Conservation (phyloP, 108 stramenopile genomes). For the Nannochloropsis gaditana region DNA sequence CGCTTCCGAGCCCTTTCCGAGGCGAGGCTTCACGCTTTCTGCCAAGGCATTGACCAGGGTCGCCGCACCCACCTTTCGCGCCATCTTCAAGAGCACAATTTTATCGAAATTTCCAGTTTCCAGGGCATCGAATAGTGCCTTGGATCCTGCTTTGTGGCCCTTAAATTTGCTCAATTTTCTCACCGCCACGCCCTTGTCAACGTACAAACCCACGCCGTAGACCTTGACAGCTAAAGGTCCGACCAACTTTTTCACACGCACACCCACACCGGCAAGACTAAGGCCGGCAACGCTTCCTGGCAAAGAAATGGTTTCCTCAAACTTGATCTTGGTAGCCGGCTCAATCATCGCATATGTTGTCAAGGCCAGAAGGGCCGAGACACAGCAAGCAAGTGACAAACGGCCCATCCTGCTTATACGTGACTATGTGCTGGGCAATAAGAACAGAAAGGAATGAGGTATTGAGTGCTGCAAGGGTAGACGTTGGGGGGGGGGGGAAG, state of each 20-base stretch:
- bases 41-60: conserved; percentile 54
- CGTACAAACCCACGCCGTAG: conserved; percentile 52
- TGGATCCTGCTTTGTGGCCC: conserved; percentile 20
- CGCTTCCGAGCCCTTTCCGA: conserved; percentile 36
- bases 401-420: not conserved
- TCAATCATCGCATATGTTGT: conserved; percentile 19
- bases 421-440: too few relatives aligned
- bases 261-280: conserved; percentile 49
- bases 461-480: too few relatives aligned
- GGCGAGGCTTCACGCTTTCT: conserved; percentile 54
- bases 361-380: conserved; percentile 16
- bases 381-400: not conserved
- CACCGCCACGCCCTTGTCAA: conserved; percentile 38
- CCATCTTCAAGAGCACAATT: conserved; percentile 51
- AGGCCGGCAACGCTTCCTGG: conserved; percentile 21
- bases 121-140: conserved; percentile 22
- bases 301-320: conserved; percentile 34
- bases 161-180: conserved; percentile 38
- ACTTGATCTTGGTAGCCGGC: conserved; percentile 35
- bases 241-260: conserved; percentile 52
- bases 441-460: too few relatives aligned
- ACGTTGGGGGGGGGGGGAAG: too few relatives aligned
- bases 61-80: conserved; percentile 51
- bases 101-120: not conserved
- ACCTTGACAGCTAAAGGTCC: conserved; percentile 53